A percentile compares a stretch with the other conserved stretches of the same genome.
Evolutionary conservation across 192 early-diverging fungal genomes (phyloP).

Genomic region (Endogone sp.): DNA sequence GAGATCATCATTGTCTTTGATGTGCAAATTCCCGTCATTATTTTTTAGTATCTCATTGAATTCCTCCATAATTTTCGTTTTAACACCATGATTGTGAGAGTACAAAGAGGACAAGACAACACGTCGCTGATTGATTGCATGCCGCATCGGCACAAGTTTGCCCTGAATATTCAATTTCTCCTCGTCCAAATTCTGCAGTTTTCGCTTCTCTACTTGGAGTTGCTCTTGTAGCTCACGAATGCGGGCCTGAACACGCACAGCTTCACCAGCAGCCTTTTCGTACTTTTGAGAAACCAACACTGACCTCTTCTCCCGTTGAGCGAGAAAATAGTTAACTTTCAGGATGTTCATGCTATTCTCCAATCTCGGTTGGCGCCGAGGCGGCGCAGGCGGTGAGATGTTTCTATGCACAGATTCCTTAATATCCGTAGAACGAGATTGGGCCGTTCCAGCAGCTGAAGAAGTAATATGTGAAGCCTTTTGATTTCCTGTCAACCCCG

Average conservation of each 20-base stretch:
- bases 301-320: neutral
- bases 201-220: neutral
- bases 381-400: neutral
- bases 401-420: neutral
- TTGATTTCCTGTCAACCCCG: neutral
- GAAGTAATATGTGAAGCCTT: neutral
- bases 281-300: neutral
- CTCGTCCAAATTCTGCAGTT: neutral
- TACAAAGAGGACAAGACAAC: neutral
- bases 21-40: neutral
- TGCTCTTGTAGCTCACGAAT: neutral
- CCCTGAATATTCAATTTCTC: neutral
- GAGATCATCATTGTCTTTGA: neutral
- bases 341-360: neutral
- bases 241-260: neutral
- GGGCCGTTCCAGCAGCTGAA: neutral
- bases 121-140: neutral
- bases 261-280: neutral
- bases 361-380: neutral
- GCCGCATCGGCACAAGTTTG: neutral
- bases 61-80: neutral
- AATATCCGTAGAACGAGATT: neutral
- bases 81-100: neutral
- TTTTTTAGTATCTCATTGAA: neutral
- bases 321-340: neutral